Evolutionary conservation across 164 flowering plant species (phyloP).

Genomic region (Akebia trifoliata): DNA sequence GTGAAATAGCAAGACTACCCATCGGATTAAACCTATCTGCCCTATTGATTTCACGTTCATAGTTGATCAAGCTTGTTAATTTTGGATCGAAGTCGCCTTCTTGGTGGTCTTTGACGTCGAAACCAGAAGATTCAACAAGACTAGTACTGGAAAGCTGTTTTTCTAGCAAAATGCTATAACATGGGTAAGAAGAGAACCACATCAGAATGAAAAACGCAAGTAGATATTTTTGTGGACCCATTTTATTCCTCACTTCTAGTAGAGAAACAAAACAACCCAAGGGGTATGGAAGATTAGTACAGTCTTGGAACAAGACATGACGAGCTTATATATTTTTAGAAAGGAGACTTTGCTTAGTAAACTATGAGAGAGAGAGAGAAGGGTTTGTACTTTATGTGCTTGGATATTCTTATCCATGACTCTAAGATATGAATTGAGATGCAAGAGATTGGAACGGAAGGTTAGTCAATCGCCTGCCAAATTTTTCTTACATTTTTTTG

Average conservation of each 20-base stretch:
- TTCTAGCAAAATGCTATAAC: constrained; percentile 9
- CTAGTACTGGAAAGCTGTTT: constrained; percentile 4
- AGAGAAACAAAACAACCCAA: constrained; percentile 2
- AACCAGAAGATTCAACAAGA: constrained; percentile 8
- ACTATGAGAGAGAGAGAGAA: constrained; percentile 12
- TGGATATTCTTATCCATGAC: constrained; percentile 9
- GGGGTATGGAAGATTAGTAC: constrained; percentile 12
- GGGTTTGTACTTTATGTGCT: constrained; percentile 9
- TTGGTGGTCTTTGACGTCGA: constrained; percentile 12
- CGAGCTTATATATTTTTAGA: constrained; percentile 24
- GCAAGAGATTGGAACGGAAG: constrained; percentile 34
- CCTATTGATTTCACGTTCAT: constrained; percentile 1
- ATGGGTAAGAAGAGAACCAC: constrained; percentile 9
- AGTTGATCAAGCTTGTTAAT: constrained; percentile 11
- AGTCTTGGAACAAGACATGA: constrained; percentile 17
- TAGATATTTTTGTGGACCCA: constrained; percentile 12
- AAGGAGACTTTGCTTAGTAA: too few species aligned
- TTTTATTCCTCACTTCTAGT: constrained; percentile 7
- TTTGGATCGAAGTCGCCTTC: constrained; percentile 8
- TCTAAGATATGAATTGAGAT: constrained; percentile 23
- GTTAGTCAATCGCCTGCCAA: too few species aligned
- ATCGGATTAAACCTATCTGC: constrained; percentile 7
- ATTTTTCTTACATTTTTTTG: too few species aligned
- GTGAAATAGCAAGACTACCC: too few species aligned
- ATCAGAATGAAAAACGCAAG: constrained; percentile 7